A percentile compares a stretch with the other conserved stretches of the same genome.
Evolutionary conservation across 73 alveolate species (phyloP).

Genomic region (Uronychia setigera): DNA sequence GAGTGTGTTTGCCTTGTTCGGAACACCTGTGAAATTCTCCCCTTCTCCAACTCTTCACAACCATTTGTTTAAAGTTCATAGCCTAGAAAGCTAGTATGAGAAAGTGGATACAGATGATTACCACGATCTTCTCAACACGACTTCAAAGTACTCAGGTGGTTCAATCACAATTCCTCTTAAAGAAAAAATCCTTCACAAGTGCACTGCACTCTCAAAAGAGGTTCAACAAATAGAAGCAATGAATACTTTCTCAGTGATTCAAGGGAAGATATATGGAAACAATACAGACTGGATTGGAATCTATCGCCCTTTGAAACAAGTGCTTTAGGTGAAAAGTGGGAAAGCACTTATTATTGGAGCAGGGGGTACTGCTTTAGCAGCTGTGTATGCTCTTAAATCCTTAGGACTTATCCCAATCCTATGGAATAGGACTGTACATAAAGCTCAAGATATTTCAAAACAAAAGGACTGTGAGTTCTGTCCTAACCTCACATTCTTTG

Average conservation of each 20-base stretch:
- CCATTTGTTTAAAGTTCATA: too few relatives aligned
- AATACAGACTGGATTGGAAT: constrained; percentile 50
- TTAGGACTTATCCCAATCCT: constrained; percentile 7
- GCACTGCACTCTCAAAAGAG: neutral
- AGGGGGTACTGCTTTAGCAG: constrained; percentile 57
- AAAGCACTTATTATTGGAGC: constrained; percentile 34
- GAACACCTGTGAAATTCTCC: neutral
- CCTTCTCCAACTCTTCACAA: constrained; percentile 25
- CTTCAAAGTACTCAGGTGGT: constrained; percentile 7
- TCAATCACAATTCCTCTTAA: constrained; percentile 53
- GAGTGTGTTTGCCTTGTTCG: constrained; percentile 1
- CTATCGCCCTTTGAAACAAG: neutral
- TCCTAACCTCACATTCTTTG: too few relatives aligned
- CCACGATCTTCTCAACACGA: neutral
- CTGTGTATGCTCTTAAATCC: constrained; percentile 24
- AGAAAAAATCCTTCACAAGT: neutral
- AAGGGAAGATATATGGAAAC: constrained; percentile 12
- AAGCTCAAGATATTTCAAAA: neutral
- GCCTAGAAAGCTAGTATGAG: too few relatives aligned
- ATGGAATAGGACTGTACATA: neutral
- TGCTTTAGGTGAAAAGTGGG: neutral
- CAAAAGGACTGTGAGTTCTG: too few relatives aligned
- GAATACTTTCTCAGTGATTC: too few relatives aligned
- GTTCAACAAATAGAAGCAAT: too few relatives aligned
- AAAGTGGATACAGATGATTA: too few relatives aligned